phyloP scores from a whole-genome alignment of 1,139 yeast genomes.

The Hyphopichia burtonii region DNA sequence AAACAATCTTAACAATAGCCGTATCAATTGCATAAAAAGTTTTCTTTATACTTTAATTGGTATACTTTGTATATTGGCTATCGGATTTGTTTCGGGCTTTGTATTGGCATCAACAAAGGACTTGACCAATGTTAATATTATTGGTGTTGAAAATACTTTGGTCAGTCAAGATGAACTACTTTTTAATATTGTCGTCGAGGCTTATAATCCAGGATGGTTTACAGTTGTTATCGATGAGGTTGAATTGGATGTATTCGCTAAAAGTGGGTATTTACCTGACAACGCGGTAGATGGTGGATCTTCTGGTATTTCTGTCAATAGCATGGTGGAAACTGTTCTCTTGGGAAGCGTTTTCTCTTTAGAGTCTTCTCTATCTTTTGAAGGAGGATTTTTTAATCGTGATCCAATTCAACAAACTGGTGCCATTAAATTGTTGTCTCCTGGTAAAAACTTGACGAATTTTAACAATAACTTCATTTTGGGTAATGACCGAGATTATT shows the following conservation, averaged over 20 bases:
- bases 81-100: slow-evolving; percentile 83
- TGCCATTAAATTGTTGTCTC: slow-evolving; percentile 69
- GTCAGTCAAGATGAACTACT: slow-evolving; percentile 84
- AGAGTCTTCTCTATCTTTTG: slow-evolving; percentile 73
- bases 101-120: slow-evolving; percentile 86
- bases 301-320: not conserved
- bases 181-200: slow-evolving; percentile 74
- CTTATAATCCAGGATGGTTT: slow-evolving; percentile 85
- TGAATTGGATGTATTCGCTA: slow-evolving; percentile 86
- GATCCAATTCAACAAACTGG: slow-evolving; percentile 58
- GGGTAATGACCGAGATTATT: not conserved
- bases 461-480: slow-evolving; percentile 3
- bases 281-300: slow-evolving; percentile 2
- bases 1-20: slow-evolving; percentile 16
- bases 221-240: slow-evolving; percentile 63
- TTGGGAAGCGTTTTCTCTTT: slow-evolving; percentile 67
- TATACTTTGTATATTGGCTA: slow-evolving; percentile 52
- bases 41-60: slow-evolving; percentile 57
- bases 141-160: slow-evolving; percentile 64
- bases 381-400: slow-evolving; percentile 74
- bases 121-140: slow-evolving; percentile 61
- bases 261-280: slow-evolving; percentile 53
- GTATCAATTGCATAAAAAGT: slow-evolving; percentile 43
- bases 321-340: slow-evolving; percentile 60
- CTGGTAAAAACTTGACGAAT: slow-evolving; percentile 64